Conservation (phyloP, 805 yeast genomes). For the Danielia reshetovae region DNA sequence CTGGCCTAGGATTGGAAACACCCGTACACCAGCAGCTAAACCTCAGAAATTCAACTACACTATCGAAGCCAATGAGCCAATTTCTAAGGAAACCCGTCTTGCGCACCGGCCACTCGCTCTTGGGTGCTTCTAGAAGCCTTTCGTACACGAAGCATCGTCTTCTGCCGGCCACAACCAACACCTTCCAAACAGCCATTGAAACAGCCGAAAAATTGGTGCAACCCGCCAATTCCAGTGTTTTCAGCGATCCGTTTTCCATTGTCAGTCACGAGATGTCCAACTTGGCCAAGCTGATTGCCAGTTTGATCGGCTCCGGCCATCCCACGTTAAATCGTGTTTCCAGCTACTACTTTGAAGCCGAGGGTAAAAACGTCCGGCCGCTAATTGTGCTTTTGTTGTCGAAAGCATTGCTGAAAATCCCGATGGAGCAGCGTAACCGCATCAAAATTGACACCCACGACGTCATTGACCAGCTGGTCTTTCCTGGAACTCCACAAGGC, state of each 20-base stretch:
- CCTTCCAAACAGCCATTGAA: conserved; percentile 55
- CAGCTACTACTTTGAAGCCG: conserved; percentile 92
- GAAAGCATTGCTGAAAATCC: conserved; percentile 75
- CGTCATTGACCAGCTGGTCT: conserved; percentile 63
- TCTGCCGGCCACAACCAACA: too few species aligned
- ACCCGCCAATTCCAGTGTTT: conserved; percentile 43
- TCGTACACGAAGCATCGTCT: too few species aligned
- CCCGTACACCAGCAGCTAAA: too few species aligned
- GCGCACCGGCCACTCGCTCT: too few species aligned
- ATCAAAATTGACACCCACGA: conserved; percentile 59
- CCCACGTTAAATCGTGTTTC: conserved; percentile 89
- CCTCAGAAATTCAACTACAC: too few species aligned
- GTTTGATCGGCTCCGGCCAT: conserved; percentile 86
- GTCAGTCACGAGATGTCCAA: conserved; percentile 92
- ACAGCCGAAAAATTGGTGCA: conserved; percentile 74
- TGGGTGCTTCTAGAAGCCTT: too few species aligned
- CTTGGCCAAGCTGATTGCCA: conserved; percentile 81
- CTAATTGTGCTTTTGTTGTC: conserved; percentile 78
- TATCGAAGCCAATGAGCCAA: too few species aligned
- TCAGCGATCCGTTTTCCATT: conserved; percentile 81
- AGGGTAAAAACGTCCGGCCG: conserved; percentile 94
- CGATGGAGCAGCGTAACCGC: conserved; percentile 61
- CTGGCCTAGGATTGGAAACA: too few species aligned
- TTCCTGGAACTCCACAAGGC: conserved; percentile 51
- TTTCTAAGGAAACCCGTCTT: too few species aligned